Percentiles rank a stretch among this genome's conserved stretches.
Evolutionary conservation across 2,329 filamentous ascomycete species (phyloP).

Genomic region (Xylaria sp.): DNA sequence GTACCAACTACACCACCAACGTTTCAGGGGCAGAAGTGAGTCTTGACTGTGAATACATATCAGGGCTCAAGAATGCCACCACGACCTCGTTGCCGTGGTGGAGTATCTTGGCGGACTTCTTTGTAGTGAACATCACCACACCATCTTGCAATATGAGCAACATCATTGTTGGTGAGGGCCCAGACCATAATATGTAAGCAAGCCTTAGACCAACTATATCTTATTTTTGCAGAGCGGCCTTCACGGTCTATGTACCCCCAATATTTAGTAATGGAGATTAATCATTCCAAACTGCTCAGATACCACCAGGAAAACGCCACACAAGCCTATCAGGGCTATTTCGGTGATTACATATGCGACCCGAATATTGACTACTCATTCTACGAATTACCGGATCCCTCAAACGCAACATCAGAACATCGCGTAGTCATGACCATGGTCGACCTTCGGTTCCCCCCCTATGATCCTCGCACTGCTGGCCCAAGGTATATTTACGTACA

Average conservation of each 20-base stretch:
- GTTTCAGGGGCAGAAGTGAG: slow-evolving; percentile 24
- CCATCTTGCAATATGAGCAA: slow-evolving; percentile 33
- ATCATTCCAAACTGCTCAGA: slow-evolving; percentile 7
- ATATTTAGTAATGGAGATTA: neutral
- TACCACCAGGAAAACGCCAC: slow-evolving; percentile 32
- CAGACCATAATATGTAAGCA: slow-evolving; percentile 31
- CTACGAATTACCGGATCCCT: slow-evolving; percentile 19
- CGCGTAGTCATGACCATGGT: slow-evolving; percentile 34
- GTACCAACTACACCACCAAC: slow-evolving; percentile 28
- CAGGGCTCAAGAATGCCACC: slow-evolving; percentile 25
- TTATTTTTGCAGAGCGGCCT: neutral
- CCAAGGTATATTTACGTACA: slow-evolving; percentile 25
- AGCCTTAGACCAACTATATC: neutral
- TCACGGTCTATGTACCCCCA: neutral
- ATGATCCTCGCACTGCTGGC: neutral
- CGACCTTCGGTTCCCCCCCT: slow-evolving; percentile 27
- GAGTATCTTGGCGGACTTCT: slow-evolving; percentile 26
- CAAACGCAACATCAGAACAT: slow-evolving; percentile 27
- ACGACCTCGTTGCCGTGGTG: slow-evolving; percentile 24
- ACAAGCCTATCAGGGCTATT: slow-evolving; percentile 34
- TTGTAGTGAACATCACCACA: slow-evolving; percentile 29
- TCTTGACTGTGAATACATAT: slow-evolving; percentile 31
- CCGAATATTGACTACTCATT: slow-evolving; percentile 25
- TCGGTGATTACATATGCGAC: slow-evolving; percentile 31
- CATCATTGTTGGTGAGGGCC: slow-evolving; percentile 32